Percentiles rank a stretch among this genome's conserved stretches.
Evolutionary conservation across 805 yeast species (phyloP).

Genomic region (Starmerella floris): DNA sequence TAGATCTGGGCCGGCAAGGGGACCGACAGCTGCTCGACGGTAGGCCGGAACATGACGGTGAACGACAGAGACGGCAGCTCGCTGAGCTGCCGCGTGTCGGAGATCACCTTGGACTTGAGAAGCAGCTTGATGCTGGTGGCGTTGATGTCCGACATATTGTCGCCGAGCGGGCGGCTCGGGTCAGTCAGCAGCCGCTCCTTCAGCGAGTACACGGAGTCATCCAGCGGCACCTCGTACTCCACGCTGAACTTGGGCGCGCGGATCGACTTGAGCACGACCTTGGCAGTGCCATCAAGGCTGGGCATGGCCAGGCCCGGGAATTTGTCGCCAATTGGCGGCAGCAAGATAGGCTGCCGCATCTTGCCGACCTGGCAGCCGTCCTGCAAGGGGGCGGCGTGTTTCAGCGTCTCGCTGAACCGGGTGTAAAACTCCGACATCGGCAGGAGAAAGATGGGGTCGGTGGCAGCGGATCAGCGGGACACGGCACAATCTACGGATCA

Average conservation of each 20-base stretch:
- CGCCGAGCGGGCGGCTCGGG: constrained; percentile 20
- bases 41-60: constrained; percentile 18
- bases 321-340: constrained; percentile 10
- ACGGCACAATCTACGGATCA: too few species aligned
- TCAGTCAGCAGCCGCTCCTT: constrained; percentile 26
- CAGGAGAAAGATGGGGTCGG: too few species aligned
- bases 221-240: constrained; percentile 18
- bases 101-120: constrained; percentile 18
- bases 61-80: constrained; percentile 17
- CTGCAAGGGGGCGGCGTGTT: constrained; percentile 9
- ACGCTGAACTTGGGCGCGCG: constrained; percentile 55
- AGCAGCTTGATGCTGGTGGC: constrained; percentile 12
- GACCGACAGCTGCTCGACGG: constrained; percentile 6
- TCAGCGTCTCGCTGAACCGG: constrained; percentile 9
- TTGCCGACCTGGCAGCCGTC: constrained; percentile 12
- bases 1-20: constrained; percentile 17
- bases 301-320: constrained; percentile 8
- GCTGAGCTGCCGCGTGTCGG: constrained; percentile 17
- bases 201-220: constrained; percentile 22
- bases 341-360: constrained; percentile 1
- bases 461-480: too few species aligned
- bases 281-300: neutral
- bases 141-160: neutral
- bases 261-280: constrained; percentile 45
- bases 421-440: neutral